These are phyloP conservation scores for Rhizophora mangle DNA, from an alignment of 345 rosid genomes.

Conservation along the genomic window DNA sequence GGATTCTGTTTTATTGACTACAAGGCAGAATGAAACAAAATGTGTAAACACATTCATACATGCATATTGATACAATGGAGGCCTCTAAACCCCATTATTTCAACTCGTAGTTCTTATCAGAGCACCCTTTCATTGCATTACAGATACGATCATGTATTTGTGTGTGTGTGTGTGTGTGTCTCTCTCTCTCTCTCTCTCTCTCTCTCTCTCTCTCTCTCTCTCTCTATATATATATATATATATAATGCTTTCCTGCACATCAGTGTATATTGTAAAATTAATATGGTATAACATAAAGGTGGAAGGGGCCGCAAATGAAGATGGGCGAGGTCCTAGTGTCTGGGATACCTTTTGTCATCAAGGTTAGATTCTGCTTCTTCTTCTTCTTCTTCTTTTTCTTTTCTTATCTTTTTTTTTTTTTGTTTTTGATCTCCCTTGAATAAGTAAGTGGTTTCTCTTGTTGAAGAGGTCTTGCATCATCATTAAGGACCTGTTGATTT, in stretches of 20 bases:
- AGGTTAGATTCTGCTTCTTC: slow-evolving; percentile 24
- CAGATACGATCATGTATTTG: no score
- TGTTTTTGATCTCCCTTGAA: background rate
- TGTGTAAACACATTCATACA: background rate
- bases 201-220: no score
- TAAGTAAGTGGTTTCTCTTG: background rate
- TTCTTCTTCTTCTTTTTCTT: background rate
- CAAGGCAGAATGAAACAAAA: background rate
- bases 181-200: no score
- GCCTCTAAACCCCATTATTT: background rate
- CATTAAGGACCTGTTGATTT: no score
- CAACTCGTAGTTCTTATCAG: background rate
- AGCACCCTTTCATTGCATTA: no score
- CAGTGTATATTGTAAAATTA: no score
- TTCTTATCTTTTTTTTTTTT: background rate
- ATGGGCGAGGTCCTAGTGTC: slow-evolving; percentile 57
- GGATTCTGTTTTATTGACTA: no score
- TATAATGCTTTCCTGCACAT: no score
- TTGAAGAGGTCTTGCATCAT: no score
- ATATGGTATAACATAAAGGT: slow-evolving; percentile 17
- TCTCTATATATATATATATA: no score
- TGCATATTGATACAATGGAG: background rate
- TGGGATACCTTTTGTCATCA: slow-evolving; percentile 52
- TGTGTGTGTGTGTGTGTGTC: no score
- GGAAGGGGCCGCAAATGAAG: slow-evolving; percentile 64